Evolutionary conservation across 768 basidiomycete genomes (phyloP).

Genomic region (Auricularia auricula-judae): DNA sequence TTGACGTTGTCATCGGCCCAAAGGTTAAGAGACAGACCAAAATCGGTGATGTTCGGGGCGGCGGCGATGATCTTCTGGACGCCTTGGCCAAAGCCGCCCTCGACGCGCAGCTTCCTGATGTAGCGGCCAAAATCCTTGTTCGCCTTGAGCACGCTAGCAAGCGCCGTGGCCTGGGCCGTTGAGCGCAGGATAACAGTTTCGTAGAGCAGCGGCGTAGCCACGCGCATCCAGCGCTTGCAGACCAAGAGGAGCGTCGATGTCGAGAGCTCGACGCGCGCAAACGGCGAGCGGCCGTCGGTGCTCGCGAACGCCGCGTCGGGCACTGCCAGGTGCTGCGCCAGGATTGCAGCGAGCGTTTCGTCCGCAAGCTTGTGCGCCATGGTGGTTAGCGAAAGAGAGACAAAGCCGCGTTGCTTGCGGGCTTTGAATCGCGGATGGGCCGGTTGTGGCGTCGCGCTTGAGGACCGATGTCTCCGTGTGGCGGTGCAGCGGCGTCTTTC

Average conservation of each 20-base stretch:
- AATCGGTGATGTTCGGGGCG: neutral
- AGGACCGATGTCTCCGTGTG: no score
- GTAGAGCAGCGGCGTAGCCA: neutral
- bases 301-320: neutral
- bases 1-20: neutral
- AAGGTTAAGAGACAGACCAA: neutral
- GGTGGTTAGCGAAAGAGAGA: neutral
- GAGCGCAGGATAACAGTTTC: neutral
- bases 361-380: neutral
- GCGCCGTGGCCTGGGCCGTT: neutral
- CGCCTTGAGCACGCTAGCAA: neutral
- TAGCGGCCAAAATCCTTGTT: neutral
- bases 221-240: constrained; percentile 2
- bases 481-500: no score
- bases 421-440: no score
- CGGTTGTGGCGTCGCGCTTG: no score
- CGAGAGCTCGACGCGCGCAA: neutral
- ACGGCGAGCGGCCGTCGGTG: neutral
- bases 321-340: neutral
- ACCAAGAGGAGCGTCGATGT: neutral
- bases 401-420: no score
- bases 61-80: neutral
- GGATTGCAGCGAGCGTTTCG: neutral
- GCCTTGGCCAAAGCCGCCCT: neutral
- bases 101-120: neutral